Conservation (phyloP, 108 stramenopile genomes). For the Skeletonema costatum region DNA sequence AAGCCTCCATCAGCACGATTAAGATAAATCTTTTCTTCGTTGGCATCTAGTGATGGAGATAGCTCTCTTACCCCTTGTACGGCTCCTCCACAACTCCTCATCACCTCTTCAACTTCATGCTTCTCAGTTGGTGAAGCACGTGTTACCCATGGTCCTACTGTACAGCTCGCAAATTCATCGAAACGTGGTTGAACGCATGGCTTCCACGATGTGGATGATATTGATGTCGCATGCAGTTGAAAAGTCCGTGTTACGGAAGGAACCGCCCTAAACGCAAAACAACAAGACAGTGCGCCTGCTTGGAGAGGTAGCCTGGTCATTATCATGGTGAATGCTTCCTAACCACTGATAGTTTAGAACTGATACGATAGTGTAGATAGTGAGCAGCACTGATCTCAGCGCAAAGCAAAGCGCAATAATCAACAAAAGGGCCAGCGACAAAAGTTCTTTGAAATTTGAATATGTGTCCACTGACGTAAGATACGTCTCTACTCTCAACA, state of each 20-base stretch:
- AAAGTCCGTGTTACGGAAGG: neutral
- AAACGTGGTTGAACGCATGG: conserved; percentile 58
- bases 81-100: conserved; percentile 78
- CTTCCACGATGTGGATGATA: conserved; percentile 23
- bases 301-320: neutral
- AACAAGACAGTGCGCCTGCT: neutral
- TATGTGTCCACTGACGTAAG: neutral
- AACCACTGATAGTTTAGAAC: too few relatives aligned
- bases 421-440: too few relatives aligned
- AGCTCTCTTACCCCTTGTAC: conserved; percentile 72
- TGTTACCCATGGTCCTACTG: conserved; percentile 44
- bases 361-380: too few relatives aligned
- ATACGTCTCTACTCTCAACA: neutral
- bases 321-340: neutral
- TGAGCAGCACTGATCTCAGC: too few relatives aligned
- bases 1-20: conserved; percentile 80
- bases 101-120: conserved; percentile 70
- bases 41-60: neutral
- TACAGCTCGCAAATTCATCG: conserved; percentile 53
- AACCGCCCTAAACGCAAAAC: neutral
- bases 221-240: neutral
- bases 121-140: neutral
- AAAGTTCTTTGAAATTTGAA: neutral
- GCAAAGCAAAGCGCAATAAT: too few relatives aligned
- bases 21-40: conserved; percentile 43